A percentile compares a stretch with the other conserved stretches of the same genome.
These are phyloP conservation scores for Triglochin maritima DNA, from an alignment of 106 monocot species.

Conservation along the genomic window DNA sequence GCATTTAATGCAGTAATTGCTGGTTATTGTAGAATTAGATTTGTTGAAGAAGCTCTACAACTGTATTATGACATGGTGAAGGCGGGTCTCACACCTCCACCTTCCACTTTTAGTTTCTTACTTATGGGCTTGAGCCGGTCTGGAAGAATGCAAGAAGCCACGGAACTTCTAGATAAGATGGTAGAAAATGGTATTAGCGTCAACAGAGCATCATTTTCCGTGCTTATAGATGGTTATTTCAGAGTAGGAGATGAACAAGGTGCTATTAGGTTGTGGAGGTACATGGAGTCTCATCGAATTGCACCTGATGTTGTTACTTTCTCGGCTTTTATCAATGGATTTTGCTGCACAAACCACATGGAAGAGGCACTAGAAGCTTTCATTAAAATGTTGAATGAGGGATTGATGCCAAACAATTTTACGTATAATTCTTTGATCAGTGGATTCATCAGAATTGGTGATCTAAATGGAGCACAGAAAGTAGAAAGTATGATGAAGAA, in stretches of 20 bases:
- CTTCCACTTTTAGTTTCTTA: constrained; percentile 55
- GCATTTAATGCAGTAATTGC: constrained; percentile 64
- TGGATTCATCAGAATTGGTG: constrained; percentile 45
- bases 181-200: constrained; percentile 38
- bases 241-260: constrained; percentile 43
- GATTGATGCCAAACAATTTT: constrained; percentile 75
- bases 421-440: constrained; percentile 76
- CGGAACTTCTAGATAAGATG: constrained; percentile 46
- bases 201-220: constrained; percentile 45
- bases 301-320: constrained; percentile 65
- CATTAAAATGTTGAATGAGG: constrained; percentile 44
- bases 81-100: constrained; percentile 41
- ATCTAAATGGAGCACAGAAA: constrained; percentile 43
- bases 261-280: constrained; percentile 48
- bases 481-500: constrained; percentile 52
- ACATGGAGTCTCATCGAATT: constrained; percentile 43
- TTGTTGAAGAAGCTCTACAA: constrained; percentile 51
- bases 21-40: constrained; percentile 52
- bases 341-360: constrained; percentile 39
- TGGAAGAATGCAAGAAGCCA: constrained; percentile 49
- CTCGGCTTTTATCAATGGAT: constrained; percentile 80
- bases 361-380: constrained; percentile 49
- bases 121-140: constrained; percentile 59
- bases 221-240: constrained; percentile 62
- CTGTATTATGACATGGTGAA: constrained; percentile 42